Percentiles rank a stretch among this genome's conserved stretches.
phyloP scores from a whole-genome alignment of 2,329 filamentous ascomycete genomes.

The Gaeumannomyces tritici region DNA sequence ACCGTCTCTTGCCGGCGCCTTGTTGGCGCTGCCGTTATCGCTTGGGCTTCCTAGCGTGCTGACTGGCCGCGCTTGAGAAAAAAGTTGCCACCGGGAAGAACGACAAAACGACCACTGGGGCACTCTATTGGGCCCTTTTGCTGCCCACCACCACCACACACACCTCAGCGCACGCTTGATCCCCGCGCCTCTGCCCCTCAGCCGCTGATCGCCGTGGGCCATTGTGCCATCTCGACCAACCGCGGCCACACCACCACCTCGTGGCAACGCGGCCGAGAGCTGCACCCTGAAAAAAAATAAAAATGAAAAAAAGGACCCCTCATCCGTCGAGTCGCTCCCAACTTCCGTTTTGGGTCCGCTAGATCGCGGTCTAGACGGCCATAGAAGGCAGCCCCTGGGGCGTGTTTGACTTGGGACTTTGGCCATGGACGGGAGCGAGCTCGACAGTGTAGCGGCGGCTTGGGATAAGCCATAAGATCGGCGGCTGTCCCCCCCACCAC shows the following conservation, averaged over 20 bases:
- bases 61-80: not conserved
- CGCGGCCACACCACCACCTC: no score
- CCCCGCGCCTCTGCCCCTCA: not conserved
- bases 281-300: not conserved
- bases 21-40: not conserved
- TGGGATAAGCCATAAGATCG: no score
- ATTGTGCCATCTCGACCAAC: not conserved
- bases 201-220: no score
- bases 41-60: not conserved
- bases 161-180: no score
- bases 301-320: not conserved
- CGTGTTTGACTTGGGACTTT: not conserved
- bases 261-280: not conserved
- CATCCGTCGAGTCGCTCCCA: not conserved
- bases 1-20: not conserved
- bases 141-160: no score
- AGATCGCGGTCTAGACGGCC: not conserved
- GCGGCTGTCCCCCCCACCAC: no score
- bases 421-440: not conserved
- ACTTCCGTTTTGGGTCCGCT: not conserved
- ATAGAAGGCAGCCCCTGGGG: not conserved
- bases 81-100: not conserved
- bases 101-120: no score
- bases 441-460: not conserved
- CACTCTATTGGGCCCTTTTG: no score